Evolutionary conservation across 169 alveolate genomes (phyloP).

Genomic region (Neospora caninum): DNA sequence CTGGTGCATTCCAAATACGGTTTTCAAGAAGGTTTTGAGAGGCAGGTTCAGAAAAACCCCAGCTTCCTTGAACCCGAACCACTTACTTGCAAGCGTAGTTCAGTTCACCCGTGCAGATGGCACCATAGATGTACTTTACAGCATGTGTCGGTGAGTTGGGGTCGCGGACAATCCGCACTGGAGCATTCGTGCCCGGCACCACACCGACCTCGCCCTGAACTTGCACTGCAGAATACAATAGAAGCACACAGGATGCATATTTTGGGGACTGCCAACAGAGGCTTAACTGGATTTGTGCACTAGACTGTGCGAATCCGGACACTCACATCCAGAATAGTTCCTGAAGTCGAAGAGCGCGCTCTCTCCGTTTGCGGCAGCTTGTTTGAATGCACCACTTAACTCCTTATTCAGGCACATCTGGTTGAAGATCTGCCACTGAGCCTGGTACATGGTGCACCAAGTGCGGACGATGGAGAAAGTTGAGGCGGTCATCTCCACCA

Average conservation of each 20-base stretch:
- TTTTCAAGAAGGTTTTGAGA: no score
- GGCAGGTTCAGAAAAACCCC: no score
- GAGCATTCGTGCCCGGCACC: slow-evolving; percentile 8
- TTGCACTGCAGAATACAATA: no score
- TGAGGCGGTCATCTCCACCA: slow-evolving; percentile 14
- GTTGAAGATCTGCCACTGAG: slow-evolving; percentile 4
- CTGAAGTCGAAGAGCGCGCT: not conserved
- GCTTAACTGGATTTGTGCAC: no score
- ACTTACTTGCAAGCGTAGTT: slow-evolving; percentile 38
- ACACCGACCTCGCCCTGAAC: not conserved
- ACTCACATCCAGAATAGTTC: not conserved
- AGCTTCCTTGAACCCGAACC: not conserved
- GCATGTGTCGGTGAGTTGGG: slow-evolving; percentile 31
- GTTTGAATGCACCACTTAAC: not conserved
- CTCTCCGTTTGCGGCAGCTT: slow-evolving; percentile 12
- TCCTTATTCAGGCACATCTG: slow-evolving; percentile 3
- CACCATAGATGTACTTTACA: slow-evolving; percentile 1
- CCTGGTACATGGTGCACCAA: slow-evolving; percentile 17
- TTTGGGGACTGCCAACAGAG: no score
- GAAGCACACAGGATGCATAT: no score
- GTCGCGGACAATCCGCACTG: not conserved
- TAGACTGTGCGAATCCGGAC: no score
- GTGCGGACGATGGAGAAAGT: not conserved
- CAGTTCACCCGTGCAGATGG: slow-evolving; percentile 12
- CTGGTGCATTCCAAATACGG: no score